These are phyloP conservation scores for Ampelocalamus luodianensis DNA, from an alignment of 176 grass and related monocot species.

Conservation along the genomic window DNA sequence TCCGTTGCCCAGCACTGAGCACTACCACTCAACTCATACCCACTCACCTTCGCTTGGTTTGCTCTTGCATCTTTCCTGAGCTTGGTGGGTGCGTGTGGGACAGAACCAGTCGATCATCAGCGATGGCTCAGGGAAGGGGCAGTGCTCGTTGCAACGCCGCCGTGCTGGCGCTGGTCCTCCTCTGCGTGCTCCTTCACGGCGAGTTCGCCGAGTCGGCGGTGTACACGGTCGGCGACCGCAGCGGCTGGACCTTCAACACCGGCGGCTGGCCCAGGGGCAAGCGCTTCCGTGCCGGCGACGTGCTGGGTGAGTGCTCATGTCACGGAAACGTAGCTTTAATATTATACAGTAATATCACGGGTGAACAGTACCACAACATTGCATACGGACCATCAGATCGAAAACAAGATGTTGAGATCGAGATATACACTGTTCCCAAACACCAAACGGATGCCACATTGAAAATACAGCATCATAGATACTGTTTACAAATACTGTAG, in stretches of 20 bases:
- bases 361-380: too few relatives aligned
- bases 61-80: not conserved
- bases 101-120: not conserved
- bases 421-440: too few relatives aligned
- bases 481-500: too few relatives aligned
- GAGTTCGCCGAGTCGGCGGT: conserved; percentile 64
- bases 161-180: conserved; percentile 48
- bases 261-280: conserved; percentile 65
- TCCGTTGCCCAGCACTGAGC: not conserved
- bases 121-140: conserved; percentile 82
- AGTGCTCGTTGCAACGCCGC: conserved; percentile 51
- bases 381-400: too few relatives aligned
- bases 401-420: too few relatives aligned
- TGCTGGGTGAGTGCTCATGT: conserved; percentile 58
- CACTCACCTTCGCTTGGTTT: not conserved
- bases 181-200: conserved; percentile 75
- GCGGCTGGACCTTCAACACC: conserved; percentile 68
- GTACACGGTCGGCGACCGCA: conserved; percentile 73
- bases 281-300: conserved; percentile 82
- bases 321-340: too few relatives aligned
- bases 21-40: conserved; percentile 25
- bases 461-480: too few relatives aligned
- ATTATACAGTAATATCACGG: too few relatives aligned
- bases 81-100: not conserved
- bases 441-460: too few relatives aligned